A percentile compares a stretch with the other conserved stretches of the same genome.
phyloP scores from a whole-genome alignment of 2,329 filamentous ascomycete species.

The Pleomassaria siparia region DNA sequence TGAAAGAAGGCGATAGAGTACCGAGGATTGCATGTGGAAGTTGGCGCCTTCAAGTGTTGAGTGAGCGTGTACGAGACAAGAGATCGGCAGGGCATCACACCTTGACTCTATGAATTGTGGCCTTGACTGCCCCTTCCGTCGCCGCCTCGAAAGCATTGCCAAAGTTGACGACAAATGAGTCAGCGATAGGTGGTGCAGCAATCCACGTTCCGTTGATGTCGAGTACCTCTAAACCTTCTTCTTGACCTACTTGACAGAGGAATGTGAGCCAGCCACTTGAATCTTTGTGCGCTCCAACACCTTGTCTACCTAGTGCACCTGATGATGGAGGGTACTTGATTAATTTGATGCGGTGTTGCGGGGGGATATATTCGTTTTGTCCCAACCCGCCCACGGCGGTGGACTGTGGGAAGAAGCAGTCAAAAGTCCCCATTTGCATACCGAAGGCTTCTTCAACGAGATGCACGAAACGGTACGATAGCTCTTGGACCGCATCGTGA shows the following conservation, averaged over 20 bases:
- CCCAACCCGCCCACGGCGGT: constrained; percentile 1
- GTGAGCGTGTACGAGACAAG: not conserved
- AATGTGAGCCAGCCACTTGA: constrained; percentile 67
- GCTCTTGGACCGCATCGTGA: constrained; percentile 52
- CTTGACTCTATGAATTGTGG: constrained; percentile 50
- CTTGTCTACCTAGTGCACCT: constrained; percentile 43
- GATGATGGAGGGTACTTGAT: constrained; percentile 54
- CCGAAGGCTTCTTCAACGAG: constrained; percentile 59
- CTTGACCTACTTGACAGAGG: constrained; percentile 60
- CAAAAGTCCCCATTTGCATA: constrained; percentile 52
- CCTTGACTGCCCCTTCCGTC: constrained; percentile 56
- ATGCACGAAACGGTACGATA: constrained; percentile 58
- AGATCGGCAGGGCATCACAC: constrained; percentile 13
- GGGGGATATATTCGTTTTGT: constrained; percentile 19
- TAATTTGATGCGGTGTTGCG: constrained; percentile 62
- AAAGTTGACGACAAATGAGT: constrained; percentile 60
- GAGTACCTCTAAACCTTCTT: constrained; percentile 56
- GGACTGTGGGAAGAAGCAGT: constrained; percentile 54
- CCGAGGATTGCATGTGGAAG: constrained; percentile 19
- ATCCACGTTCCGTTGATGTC: constrained; percentile 54
- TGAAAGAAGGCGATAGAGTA: constrained; percentile 45
- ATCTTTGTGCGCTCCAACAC: constrained; percentile 64
- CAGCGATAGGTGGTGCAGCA: constrained; percentile 50
- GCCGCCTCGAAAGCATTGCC: constrained; percentile 62
- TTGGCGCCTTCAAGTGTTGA: constrained; percentile 43